Evolutionary conservation across 169 alveolate species (phyloP).

Genomic region (Plasmodium falciparum): DNA sequence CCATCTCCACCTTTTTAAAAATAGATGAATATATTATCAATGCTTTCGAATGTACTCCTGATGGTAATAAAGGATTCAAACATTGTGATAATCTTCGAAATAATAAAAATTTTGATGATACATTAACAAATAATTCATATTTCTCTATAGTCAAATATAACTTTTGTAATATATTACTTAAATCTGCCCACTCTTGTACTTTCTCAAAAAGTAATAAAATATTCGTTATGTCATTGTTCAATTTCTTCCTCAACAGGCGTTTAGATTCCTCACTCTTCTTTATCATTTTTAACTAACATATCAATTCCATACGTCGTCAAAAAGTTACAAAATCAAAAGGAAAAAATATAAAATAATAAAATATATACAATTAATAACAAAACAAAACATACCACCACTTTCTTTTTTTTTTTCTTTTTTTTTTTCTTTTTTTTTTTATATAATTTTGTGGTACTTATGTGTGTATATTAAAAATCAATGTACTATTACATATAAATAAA

Average conservation of each 20-base stretch:
- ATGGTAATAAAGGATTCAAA: slow-evolving; percentile 92
- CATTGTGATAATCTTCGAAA: slow-evolving; percentile 94
- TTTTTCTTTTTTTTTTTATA: neutral
- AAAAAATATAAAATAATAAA: neutral
- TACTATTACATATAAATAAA: no score
- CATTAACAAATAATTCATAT: slow-evolving; percentile 82
- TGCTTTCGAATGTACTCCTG: slow-evolving; percentile 94
- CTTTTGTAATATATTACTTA: slow-evolving; percentile 90
- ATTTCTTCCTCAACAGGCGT: slow-evolving; percentile 72
- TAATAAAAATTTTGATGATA: slow-evolving; percentile 88
- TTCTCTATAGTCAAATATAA: slow-evolving; percentile 87
- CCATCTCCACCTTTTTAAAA: slow-evolving; percentile 88
- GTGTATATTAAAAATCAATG: no score
- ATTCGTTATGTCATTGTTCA: slow-evolving; percentile 80
- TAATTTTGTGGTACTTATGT: no score
- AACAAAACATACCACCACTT: neutral
- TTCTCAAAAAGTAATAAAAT: slow-evolving; percentile 90
- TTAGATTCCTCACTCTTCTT: slow-evolving; percentile 39
- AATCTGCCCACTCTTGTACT: slow-evolving; percentile 96
- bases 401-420: no score
- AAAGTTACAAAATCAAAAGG: neutral
- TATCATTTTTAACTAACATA: slow-evolving; percentile 1
- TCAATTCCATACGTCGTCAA: neutral
- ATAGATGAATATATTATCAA: slow-evolving; percentile 92
- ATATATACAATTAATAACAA: neutral